A percentile compares a stretch with the other conserved stretches of the same genome.
Evolutionary conservation across 768 basidiomycete genomes (phyloP).

Genomic region (Psilocybe azurescens): DNA sequence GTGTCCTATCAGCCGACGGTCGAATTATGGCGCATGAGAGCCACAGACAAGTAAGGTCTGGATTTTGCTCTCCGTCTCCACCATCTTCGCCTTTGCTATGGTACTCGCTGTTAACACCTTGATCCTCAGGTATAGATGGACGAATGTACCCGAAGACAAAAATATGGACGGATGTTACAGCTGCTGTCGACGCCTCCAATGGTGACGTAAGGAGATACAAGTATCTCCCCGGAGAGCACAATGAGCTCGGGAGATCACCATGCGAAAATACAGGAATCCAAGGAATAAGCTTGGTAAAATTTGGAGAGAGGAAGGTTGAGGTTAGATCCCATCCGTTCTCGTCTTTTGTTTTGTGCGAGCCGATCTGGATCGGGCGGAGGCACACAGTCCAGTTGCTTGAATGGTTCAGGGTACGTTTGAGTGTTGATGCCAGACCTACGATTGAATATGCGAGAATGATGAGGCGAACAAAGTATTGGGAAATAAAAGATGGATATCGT

Average conservation of each 20-base stretch:
- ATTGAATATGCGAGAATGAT: background rate
- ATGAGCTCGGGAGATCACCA: background rate
- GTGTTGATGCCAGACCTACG: background rate
- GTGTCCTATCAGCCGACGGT: background rate
- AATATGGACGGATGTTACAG: background rate
- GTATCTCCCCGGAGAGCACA: background rate
- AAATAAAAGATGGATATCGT: conserved; percentile 1
- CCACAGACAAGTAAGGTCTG: background rate
- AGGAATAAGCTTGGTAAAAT: background rate
- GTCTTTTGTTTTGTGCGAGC: background rate
- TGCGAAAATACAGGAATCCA: background rate
- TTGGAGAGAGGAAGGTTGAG: background rate
- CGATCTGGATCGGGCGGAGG: background rate
- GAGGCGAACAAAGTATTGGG: background rate
- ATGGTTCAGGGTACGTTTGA: background rate
- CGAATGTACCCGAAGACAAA: background rate
- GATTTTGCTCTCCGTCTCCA: background rate
- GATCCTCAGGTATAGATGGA: background rate
- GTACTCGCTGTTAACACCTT: too few relatives aligned
- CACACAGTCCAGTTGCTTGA: conserved; percentile 3
- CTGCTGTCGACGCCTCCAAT: background rate
- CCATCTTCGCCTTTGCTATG: too few relatives aligned
- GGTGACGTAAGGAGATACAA: background rate
- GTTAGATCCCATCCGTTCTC: conserved; percentile 6
- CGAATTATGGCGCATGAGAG: conserved; percentile 2